Evolutionary conservation across 805 yeast species (phyloP).

Genomic region (Sugiyamaella qingdaonensis): DNA sequence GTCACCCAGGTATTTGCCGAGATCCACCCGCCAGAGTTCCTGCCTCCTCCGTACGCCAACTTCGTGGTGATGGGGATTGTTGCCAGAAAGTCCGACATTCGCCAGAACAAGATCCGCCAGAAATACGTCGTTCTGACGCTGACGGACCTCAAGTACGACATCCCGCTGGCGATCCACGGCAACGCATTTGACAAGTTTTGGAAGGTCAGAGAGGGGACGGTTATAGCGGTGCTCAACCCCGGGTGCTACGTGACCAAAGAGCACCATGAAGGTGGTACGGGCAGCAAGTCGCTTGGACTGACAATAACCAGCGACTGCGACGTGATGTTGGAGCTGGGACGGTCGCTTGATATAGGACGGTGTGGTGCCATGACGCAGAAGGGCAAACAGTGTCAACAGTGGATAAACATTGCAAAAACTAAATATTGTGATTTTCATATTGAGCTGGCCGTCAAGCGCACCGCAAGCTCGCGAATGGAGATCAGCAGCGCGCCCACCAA

Average conservation of each 20-base stretch:
- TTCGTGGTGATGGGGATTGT: conserved; percentile 79
- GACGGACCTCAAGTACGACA: conserved; percentile 60
- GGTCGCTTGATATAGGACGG: conserved; percentile 58
- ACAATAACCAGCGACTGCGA: conserved; percentile 48
- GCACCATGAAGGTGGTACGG: conserved; percentile 33
- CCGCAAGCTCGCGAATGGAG: conserved; percentile 68
- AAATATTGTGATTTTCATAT: conserved; percentile 70
- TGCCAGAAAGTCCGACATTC: conserved; percentile 51
- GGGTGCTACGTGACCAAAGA: conserved; percentile 36
- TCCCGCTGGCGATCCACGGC: conserved; percentile 63
- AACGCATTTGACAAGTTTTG: conserved; percentile 65
- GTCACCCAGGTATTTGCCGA: conserved; percentile 59
- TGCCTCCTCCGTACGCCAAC: conserved; percentile 66
- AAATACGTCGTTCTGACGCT: conserved; percentile 60
- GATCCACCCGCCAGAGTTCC: conserved; percentile 62
- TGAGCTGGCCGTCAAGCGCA: conserved; percentile 49
- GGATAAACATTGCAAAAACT: conserved; percentile 51
- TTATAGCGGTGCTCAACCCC: conserved; percentile 75
- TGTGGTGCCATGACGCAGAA: conserved; percentile 53
- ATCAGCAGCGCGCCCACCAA: conserved; percentile 54
- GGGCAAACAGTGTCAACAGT: conserved; percentile 53
- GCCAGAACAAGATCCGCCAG: conserved; percentile 34
- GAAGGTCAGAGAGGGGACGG: conserved; percentile 70
- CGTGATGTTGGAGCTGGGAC: conserved; percentile 69
- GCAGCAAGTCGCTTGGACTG: conserved; percentile 47